Evolutionary conservation across 352 stramenopile genomes (phyloP).

Genomic region (Phytophthora litchii): DNA sequence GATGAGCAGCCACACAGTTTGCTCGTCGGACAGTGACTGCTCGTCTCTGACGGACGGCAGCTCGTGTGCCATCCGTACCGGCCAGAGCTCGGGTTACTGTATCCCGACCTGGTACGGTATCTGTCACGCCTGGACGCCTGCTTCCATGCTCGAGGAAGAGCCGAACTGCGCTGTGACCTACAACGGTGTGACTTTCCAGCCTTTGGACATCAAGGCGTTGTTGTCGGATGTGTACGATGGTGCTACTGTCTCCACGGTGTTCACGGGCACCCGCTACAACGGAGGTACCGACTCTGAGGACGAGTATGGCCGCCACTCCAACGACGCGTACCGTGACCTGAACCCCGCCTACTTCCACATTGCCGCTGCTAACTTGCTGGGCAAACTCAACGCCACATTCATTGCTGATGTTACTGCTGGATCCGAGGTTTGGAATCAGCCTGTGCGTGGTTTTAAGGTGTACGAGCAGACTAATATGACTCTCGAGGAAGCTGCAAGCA

Average conservation of each 20-base stretch:
- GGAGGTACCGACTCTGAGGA: constrained; percentile 34
- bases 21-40: constrained; percentile 39
- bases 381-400: constrained; percentile 43
- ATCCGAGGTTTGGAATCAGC: constrained; percentile 58
- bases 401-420: constrained; percentile 46
- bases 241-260: constrained; percentile 32
- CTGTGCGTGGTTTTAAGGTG: constrained; percentile 50
- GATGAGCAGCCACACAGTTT: constrained; percentile 25
- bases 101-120: constrained; percentile 49
- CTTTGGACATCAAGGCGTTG: constrained; percentile 48
- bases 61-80: constrained; percentile 35
- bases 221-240: constrained; percentile 51
- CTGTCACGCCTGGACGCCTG: constrained; percentile 48
- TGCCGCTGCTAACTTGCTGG: constrained; percentile 47
- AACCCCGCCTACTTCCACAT: constrained; percentile 56
- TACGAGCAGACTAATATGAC: constrained; percentile 37
- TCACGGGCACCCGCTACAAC: constrained; percentile 47
- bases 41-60: constrained; percentile 35
- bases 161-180: constrained; percentile 36
- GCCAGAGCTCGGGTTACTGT: constrained; percentile 43
- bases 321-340: constrained; percentile 46
- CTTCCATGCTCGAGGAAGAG: constrained; percentile 39
- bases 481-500: constrained; percentile 31
- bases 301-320: constrained; percentile 46
- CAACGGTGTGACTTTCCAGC: constrained; percentile 49